Conservation (phyloP, 2,329 filamentous ascomycete species). For the Pseudogymnoascus sp. region DNA sequence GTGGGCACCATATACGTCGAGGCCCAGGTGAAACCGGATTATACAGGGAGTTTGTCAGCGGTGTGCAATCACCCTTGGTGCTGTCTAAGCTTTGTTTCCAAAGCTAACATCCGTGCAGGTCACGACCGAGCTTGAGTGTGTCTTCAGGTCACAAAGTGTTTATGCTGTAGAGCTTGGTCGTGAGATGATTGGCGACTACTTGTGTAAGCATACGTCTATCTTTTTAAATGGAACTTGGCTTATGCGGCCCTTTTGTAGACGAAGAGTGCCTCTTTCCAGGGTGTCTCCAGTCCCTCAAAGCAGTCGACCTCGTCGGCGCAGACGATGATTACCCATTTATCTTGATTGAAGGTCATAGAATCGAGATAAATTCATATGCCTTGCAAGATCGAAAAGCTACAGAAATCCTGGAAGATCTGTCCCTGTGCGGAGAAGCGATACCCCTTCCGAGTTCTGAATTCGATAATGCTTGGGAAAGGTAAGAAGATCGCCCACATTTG, state of each 20-base stretch:
- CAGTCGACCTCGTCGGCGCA: background rate
- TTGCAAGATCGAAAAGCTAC: background rate
- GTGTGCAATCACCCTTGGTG: background rate
- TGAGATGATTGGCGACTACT: background rate
- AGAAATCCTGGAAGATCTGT: background rate
- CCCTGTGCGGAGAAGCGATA: background rate
- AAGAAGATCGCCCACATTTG: background rate
- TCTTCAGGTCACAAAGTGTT: background rate
- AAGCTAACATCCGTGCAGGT: background rate
- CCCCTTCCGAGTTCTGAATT: background rate
- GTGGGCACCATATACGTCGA: background rate
- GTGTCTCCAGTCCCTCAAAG: background rate
- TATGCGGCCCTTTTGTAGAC: background rate
- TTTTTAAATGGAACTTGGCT: background rate
- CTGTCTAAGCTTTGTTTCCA: background rate
- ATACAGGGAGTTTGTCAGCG: background rate
- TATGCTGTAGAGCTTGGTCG: background rate
- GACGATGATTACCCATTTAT: background rate
- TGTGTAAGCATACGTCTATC: background rate
- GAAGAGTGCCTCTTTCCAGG: background rate
- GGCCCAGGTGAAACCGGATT: background rate
- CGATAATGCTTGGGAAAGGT: background rate
- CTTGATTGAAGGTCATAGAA: background rate
- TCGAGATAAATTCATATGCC: background rate
- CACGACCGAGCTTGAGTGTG: background rate